phyloP scores from a whole-genome alignment of 768 basidiomycete species.

The Galerina sulciceps region DNA sequence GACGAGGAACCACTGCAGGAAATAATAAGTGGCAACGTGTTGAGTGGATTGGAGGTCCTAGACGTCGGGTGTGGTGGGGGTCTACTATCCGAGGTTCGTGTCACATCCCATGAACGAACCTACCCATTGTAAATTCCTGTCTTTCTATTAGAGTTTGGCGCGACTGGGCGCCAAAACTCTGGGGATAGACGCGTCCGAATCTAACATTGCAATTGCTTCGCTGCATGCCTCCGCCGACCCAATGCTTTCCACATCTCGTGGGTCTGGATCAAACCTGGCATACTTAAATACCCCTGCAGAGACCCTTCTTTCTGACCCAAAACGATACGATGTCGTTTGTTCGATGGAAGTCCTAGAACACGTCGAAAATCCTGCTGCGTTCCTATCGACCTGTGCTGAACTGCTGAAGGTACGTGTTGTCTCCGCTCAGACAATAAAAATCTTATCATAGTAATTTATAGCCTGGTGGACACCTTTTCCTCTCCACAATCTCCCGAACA shows the following conservation, averaged over 20 bases:
- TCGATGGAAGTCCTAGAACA: constrained; percentile 99
- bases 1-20: constrained; percentile 53
- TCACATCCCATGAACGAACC: not conserved
- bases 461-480: constrained; percentile 95
- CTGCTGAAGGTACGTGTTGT: constrained; percentile 76
- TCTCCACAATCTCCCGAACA: constrained; percentile 91
- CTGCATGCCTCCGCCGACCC: constrained; percentile 84
- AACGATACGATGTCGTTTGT: constrained; percentile 89
- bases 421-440: not conserved
- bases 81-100: constrained; percentile 81
- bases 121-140: constrained; percentile 7
- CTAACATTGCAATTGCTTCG: constrained; percentile 86
- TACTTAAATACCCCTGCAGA: constrained; percentile 83
- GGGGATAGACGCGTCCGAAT: constrained; percentile 90
- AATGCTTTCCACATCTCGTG: constrained; percentile 43
- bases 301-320: constrained; percentile 62
- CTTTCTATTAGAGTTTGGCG: constrained; percentile 68
- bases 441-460: constrained; percentile 30
- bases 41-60: constrained; percentile 74
- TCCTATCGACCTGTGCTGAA: constrained; percentile 80
- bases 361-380: constrained; percentile 88
- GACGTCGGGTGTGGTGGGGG: constrained; percentile 98
- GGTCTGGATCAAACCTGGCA: constrained; percentile 39
- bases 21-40: constrained; percentile 33
- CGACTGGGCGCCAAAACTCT: constrained; percentile 86